phyloP scores from a whole-genome alignment of 495 filamentous ascomycete genomes.

The Daldinia vernicosa region DNA sequence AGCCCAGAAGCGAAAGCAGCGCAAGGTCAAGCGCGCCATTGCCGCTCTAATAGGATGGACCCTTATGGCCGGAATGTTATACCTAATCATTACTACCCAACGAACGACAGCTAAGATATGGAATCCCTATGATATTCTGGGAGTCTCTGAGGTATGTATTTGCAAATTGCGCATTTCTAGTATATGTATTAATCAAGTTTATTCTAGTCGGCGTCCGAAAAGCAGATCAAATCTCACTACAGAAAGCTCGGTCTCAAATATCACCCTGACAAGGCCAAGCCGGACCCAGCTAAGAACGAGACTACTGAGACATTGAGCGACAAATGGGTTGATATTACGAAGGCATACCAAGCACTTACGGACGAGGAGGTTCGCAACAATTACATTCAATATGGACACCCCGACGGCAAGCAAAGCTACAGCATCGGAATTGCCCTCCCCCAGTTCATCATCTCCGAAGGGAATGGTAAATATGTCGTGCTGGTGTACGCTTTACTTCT shows the following conservation, averaged over 20 bases:
- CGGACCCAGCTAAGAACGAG: constrained; percentile 85
- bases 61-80: constrained; percentile 90
- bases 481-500: constrained; percentile 86
- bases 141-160: constrained; percentile 75
- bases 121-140: constrained; percentile 95
- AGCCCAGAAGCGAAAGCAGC: constrained; percentile 89
- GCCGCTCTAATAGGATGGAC: constrained; percentile 80
- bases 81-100: constrained; percentile 84
- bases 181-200: constrained; percentile 20
- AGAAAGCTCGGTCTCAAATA: constrained; percentile 83
- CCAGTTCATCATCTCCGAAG: constrained; percentile 89
- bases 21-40: constrained; percentile 85
- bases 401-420: constrained; percentile 96
- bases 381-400: constrained; percentile 93
- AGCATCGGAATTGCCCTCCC: constrained; percentile 98
- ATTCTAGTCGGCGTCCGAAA: constrained; percentile 78
- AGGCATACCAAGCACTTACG: constrained; percentile 96
- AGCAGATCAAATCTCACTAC: constrained; percentile 89
- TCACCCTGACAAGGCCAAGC: constrained; percentile 91
- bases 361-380: constrained; percentile 98
- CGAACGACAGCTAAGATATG: constrained; percentile 79
- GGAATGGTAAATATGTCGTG: constrained; percentile 94
- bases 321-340: constrained; percentile 90
- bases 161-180: constrained; percentile 19
- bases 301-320: constrained; percentile 86